phyloP scores from a whole-genome alignment of 371 early-diverging fungal genomes.

The Blakeslea trispora region DNA sequence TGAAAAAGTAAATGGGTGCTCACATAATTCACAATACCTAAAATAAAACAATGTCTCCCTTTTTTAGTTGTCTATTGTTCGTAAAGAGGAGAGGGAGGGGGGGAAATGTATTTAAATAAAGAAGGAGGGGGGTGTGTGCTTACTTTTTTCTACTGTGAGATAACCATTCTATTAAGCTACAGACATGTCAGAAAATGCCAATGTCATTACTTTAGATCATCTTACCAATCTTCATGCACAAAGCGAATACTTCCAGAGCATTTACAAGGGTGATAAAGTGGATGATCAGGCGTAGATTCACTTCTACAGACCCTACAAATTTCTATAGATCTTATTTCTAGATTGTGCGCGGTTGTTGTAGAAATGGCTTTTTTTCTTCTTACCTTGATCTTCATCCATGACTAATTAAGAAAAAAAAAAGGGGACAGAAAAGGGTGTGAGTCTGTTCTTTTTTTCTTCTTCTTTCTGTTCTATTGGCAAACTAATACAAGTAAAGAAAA shows the following conservation, averaged over 20 bases:
- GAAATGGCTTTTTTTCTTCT: background rate
- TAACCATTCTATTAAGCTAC: constrained; percentile 82
- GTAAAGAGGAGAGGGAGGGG: too few relatives aligned
- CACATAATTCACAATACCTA: constrained; percentile 89
- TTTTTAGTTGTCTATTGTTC: background rate
- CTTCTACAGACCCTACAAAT: constrained; percentile 92
- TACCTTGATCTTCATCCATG: background rate
- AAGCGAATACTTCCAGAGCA: constrained; percentile 91
- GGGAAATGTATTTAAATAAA: background rate
- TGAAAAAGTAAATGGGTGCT: constrained; percentile 77
- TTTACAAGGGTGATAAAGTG: constrained; percentile 89
- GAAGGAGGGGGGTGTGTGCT: background rate
- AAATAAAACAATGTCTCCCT: background rate
- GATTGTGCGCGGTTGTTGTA: background rate
- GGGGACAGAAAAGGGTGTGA: background rate
- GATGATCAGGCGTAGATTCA: constrained; percentile 73
- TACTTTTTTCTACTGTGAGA: constrained; percentile 76
- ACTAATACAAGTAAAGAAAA: too few relatives aligned
- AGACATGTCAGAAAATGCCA: background rate
- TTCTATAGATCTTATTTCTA: constrained; percentile 29
- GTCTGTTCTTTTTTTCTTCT: too few relatives aligned
- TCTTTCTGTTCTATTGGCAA: too few relatives aligned
- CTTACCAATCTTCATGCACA: constrained; percentile 87
- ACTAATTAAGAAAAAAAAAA: background rate
- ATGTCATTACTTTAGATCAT: background rate